Evolutionary conservation across 768 basidiomycete species (phyloP).

Genomic region (Austroboletus eburneus): DNA sequence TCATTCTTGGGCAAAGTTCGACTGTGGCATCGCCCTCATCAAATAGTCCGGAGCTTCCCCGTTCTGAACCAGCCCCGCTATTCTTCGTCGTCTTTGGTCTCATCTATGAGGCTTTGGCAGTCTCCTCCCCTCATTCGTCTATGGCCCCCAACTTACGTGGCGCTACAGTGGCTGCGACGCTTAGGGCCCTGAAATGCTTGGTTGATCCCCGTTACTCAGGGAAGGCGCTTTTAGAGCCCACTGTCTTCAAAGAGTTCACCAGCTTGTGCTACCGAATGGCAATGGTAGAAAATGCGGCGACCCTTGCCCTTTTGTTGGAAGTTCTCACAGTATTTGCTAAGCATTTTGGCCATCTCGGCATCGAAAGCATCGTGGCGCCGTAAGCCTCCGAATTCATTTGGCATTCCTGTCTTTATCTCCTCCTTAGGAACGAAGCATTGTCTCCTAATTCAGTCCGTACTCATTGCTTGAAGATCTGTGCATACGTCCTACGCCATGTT

Average conservation of each 20-base stretch:
- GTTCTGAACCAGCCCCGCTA: conserved; percentile 66
- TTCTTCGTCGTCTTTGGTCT: conserved; percentile 92
- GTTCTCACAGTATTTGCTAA: conserved; percentile 57
- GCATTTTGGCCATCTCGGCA: conserved; percentile 29
- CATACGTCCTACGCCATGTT: conserved; percentile 71
- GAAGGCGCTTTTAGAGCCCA: conserved; percentile 71
- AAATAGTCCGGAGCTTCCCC: conserved; percentile 20
- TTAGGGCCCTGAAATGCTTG: conserved; percentile 77
- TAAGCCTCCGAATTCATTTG: conserved; percentile 1
- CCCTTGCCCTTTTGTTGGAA: conserved; percentile 71
- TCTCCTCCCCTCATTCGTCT: conserved; percentile 58
- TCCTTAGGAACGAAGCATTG: conserved; percentile 29
- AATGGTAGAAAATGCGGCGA: conserved; percentile 72
- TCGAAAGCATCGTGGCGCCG: conserved; percentile 21
- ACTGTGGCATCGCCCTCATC: conserved; percentile 15
- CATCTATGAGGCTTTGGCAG: conserved; percentile 83
- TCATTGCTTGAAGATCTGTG: conserved; percentile 81
- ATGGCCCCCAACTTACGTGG: conserved; percentile 39
- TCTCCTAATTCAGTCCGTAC: conserved; percentile 35
- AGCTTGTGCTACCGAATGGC: conserved; percentile 86
- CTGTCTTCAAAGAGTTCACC: conserved; percentile 86
- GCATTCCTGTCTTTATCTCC: background rate
- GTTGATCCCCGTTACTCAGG: conserved; percentile 80
- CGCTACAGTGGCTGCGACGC: conserved; percentile 52
- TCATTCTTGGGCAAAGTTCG: conserved; percentile 68